phyloP scores from a whole-genome alignment of 2,329 filamentous ascomycete species.

The Bipolaris victoriae region DNA sequence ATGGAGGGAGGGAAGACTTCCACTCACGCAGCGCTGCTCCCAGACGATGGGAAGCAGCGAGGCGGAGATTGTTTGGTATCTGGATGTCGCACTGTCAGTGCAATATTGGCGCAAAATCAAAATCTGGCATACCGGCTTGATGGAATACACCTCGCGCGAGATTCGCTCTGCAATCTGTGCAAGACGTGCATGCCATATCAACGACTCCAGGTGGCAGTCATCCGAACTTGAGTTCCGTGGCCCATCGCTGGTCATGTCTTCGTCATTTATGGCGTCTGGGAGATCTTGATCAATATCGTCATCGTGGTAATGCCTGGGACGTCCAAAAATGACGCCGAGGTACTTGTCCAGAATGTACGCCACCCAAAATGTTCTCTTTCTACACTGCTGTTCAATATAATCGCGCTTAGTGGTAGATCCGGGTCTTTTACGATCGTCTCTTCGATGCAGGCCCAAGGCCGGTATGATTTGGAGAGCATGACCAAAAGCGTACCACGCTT shows the following conservation, averaged over 20 bases:
- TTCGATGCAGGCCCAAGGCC: conserved; percentile 51
- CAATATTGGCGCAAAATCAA: neutral
- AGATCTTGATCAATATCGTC: conserved; percentile 67
- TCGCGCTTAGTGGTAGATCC: conserved; percentile 34
- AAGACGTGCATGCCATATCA: conserved; percentile 55
- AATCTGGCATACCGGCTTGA: conserved; percentile 31
- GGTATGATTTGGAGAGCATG: conserved; percentile 60
- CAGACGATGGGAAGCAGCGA: conserved; percentile 49
- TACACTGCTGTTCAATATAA: conserved; percentile 58
- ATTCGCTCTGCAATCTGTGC: conserved; percentile 42
- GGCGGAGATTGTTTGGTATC: conserved; percentile 42
- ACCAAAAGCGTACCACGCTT: conserved; percentile 66
- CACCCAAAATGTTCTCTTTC: conserved; percentile 66
- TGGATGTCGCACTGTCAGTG: neutral
- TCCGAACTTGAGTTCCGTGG: conserved; percentile 30
- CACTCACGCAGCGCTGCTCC: conserved; percentile 47
- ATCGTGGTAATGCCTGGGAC: conserved; percentile 52
- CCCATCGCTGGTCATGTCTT: conserved; percentile 59
- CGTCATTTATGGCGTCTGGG: conserved; percentile 63
- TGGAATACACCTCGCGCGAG: conserved; percentile 42
- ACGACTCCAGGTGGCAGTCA: conserved; percentile 60
- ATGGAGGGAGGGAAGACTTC: conserved; percentile 48
- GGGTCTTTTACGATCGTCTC: conserved; percentile 40
- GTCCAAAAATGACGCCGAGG: conserved; percentile 45
- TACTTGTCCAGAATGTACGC: conserved; percentile 68